Conservation (phyloP, 2,329 filamentous ascomycete species). For the Xylaria sp. region DNA sequence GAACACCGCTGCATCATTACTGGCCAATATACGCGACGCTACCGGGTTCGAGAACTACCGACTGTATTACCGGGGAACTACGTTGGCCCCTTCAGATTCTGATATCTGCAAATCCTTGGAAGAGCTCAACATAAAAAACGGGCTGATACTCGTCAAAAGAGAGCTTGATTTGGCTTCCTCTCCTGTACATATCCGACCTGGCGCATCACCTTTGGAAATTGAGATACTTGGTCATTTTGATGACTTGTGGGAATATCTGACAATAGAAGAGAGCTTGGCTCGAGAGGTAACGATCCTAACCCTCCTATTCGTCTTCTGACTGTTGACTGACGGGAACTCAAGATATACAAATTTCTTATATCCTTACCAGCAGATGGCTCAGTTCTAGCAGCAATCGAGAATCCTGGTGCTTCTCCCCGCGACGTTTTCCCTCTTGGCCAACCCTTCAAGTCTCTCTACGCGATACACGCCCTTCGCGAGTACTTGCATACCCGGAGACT, state of each 20-base stretch:
- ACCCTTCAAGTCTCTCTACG: constrained; percentile 80
- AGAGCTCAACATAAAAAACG: constrained; percentile 73
- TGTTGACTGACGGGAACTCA: constrained; percentile 24
- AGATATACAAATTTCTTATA: constrained; percentile 77
- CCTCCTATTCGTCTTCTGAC: background rate
- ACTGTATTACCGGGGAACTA: constrained; percentile 75
- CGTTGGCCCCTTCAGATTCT: constrained; percentile 69
- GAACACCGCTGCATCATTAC: constrained; percentile 77
- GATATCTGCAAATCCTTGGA: constrained; percentile 71
- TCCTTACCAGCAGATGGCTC: constrained; percentile 75
- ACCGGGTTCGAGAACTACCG: constrained; percentile 83
- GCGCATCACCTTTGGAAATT: constrained; percentile 73
- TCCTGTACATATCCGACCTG: constrained; percentile 59
- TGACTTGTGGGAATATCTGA: constrained; percentile 83
- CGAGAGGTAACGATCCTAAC: constrained; percentile 65
- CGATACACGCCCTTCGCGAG: constrained; percentile 72
- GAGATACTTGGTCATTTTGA: constrained; percentile 86
- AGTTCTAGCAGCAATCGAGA: constrained; percentile 69
- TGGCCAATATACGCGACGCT: constrained; percentile 72
- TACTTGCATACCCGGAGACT: constrained; percentile 62
- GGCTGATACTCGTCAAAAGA: constrained; percentile 73
- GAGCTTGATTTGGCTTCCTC: constrained; percentile 60
- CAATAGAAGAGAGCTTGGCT: constrained; percentile 75
- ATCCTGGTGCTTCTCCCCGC: constrained; percentile 61
- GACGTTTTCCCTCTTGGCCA: constrained; percentile 75